Conservation (phyloP, 441 rosid species). For the Erysimum pusillum region DNA sequence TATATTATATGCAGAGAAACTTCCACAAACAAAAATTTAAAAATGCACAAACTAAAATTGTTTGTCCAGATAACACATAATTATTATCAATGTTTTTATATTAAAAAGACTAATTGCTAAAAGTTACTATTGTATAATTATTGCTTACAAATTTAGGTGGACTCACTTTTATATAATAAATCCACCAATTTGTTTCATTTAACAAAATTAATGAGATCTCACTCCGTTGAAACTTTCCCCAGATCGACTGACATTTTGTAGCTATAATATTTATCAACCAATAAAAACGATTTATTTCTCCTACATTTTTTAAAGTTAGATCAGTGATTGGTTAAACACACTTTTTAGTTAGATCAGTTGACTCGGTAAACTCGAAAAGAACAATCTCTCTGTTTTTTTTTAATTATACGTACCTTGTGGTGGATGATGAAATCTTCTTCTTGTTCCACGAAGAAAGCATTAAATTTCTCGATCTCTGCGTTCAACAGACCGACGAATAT, state of each 20-base stretch:
- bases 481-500: constrained; percentile 67
- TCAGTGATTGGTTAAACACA: constrained; percentile 16
- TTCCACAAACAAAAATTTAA: not conserved
- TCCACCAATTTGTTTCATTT: not conserved
- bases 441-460: constrained; percentile 79
- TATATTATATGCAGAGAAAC: not conserved
- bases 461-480: constrained; percentile 85
- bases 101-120: not conserved
- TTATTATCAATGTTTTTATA: not conserved
- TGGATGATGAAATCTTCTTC: constrained; percentile 89
- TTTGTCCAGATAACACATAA: not conserved
- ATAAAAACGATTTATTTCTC: not conserved
- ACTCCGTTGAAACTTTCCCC: not conserved
- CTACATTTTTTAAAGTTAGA: constrained; percentile 4
- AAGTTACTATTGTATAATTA: not conserved
- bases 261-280: constrained; percentile 23
- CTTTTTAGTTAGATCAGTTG: constrained; percentile 10
- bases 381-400: not conserved
- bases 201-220: not conserved
- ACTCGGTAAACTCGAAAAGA: constrained; percentile 28
- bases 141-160: not conserved
- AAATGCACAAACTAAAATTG: not conserved
- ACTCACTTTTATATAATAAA: not conserved
- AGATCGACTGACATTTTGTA: constrained; percentile 12
- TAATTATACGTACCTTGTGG: constrained; percentile 62